Base-by-base conservation (phyloP, 2,329 filamentous ascomycete species). In the Neurospora sp. region DNA sequence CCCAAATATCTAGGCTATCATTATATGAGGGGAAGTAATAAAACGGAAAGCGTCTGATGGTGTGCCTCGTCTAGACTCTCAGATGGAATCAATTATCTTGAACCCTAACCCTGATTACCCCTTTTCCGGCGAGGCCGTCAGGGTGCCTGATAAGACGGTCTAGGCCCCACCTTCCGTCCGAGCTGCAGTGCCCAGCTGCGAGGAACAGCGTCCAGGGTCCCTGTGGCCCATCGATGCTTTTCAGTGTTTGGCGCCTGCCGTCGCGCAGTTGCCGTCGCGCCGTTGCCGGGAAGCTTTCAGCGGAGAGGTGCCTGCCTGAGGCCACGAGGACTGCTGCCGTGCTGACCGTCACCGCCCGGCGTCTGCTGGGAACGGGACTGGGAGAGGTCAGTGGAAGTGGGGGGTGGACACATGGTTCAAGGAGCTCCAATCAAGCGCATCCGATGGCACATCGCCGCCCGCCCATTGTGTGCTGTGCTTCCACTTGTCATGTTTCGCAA, bases 21-120 rank as follows among this genome's bases (percentile, higher is more conserved):
- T 33, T 33, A 33, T 33, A 33, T 33, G 28, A 33, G 28, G 28
- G 28, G 28, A 33, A 33, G 28, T 33, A 33, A 33, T 33, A 33
- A 33, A 33, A 33, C 28, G 28, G 28, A 33, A 33, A 33, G 28
- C 23, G 43, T 52, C 19, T 15, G 19, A 52, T 52, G 11, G 7
- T 23, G 5, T 28, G 19, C 11, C 43, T 13, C 11, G 11, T 52
- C 11, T 52, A 15, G 11, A 42, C 15, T n/a, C 6, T 42, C 40
- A n/a, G 40, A 17, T 42, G 15, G 17, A n/a, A 13, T 58, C 19
- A 58, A 13, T 9, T 9, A 36, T 62, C 8, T 17, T 9, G 15
- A 33, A 33, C 52, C 52, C 52, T 62, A 62, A 62, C 52, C 52
- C 52, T 62, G 76, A 33, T 36, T 88, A 89, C 76, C 80, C 52